A percentile compares a stretch with the other conserved stretches of the same genome.
phyloP scores from a whole-genome alignment of 1,284 basidiomycete genomes.

The Sporisorium graminicola region DNA sequence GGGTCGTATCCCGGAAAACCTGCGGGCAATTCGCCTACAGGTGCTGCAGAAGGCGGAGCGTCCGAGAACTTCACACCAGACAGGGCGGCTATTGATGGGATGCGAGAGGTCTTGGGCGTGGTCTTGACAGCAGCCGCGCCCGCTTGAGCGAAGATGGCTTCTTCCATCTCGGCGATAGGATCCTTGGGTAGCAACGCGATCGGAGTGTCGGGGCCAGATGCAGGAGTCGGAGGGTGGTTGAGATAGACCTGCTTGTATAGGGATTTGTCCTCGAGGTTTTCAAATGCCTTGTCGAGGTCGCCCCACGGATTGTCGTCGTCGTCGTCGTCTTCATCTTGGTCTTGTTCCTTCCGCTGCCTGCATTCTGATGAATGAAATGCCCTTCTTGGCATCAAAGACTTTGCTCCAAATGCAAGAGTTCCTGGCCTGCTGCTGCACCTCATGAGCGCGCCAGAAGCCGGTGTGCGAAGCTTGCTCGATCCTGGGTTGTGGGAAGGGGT shows the following conservation, averaged over 20 bases:
- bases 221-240: slow-evolving; percentile 4
- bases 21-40: neutral
- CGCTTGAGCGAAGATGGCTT: slow-evolving; percentile 52
- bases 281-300: slow-evolving; percentile 50
- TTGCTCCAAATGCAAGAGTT: neutral
- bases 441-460: neutral
- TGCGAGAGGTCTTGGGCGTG: neutral
- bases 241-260: slow-evolving; percentile 42
- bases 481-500: slow-evolving; percentile 7
- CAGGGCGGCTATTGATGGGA: neutral
- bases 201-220: neutral
- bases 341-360: neutral
- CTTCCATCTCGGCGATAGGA: slow-evolving; percentile 48
- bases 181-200: neutral
- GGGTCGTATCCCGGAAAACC: neutral
- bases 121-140: slow-evolving; percentile 39
- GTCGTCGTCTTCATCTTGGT: slow-evolving; percentile 24
- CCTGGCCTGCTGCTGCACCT: slow-evolving; percentile 1
- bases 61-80: slow-evolving; percentile 29
- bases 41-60: slow-evolving; percentile 19
- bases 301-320: slow-evolving; percentile 58
- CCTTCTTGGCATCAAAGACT: slow-evolving; percentile 3
- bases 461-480: neutral
- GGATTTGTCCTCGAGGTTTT: slow-evolving; percentile 37
- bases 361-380: slow-evolving; percentile 26